Percentiles rank a stretch among this genome's conserved stretches.
These are phyloP conservation scores for Ananas comosus DNA, from an alignment of 176 grass and related monocot genomes.

Conservation along the genomic window DNA sequence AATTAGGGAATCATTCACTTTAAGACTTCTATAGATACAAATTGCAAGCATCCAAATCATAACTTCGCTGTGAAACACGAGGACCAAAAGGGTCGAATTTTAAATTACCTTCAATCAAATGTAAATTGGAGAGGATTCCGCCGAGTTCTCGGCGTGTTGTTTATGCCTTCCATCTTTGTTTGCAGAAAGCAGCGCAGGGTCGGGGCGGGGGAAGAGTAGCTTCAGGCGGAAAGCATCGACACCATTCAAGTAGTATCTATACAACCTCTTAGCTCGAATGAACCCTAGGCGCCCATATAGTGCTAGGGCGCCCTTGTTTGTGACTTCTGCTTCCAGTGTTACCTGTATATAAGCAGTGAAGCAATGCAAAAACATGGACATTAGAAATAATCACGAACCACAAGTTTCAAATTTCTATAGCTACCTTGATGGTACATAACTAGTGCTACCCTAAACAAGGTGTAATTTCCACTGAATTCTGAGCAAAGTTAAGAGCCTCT, in stretches of 20 bases:
- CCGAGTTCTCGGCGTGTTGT: not conserved
- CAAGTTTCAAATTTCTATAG: too few species aligned
- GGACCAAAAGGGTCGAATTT: too few species aligned
- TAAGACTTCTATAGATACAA: too few species aligned
- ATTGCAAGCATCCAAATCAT: too few species aligned
- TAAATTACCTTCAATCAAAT: too few species aligned
- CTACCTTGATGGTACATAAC: too few species aligned
- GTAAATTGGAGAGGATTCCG: constrained; percentile 2
- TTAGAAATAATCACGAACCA: not conserved
- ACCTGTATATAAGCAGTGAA: constrained; percentile 41
- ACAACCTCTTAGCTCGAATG: constrained; percentile 89
- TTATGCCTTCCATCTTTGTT: not conserved
- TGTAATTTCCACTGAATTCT: too few species aligned
- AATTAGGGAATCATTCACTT: too few species aligned
- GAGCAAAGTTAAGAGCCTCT: too few species aligned
- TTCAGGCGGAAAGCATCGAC: constrained; percentile 94
- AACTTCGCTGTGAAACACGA: too few species aligned
- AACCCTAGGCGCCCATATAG: constrained; percentile 85
- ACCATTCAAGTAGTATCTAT: constrained; percentile 87
- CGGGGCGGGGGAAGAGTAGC: constrained; percentile 54
- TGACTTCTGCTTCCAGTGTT: constrained; percentile 90
- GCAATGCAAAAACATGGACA: not conserved
- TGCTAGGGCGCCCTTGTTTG: constrained; percentile 84
- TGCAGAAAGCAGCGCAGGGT: constrained; percentile 26
- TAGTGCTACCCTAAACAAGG: too few species aligned